Base-by-base conservation (phyloP, 371 early-diverging fungal genomes). In the Mortierella sp. region DNA sequence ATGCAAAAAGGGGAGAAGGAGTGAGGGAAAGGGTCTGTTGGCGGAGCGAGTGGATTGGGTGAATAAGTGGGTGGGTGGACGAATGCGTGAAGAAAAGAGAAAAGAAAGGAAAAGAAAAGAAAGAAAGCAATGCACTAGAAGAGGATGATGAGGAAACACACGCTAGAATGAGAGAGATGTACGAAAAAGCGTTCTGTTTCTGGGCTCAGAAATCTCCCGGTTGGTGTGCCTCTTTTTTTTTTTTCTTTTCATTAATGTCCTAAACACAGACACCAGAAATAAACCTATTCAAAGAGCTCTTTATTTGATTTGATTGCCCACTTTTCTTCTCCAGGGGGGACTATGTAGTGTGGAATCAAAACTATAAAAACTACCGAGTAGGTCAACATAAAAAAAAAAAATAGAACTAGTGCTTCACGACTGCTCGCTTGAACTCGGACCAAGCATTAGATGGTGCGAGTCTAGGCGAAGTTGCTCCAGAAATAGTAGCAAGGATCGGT, bases 361-460 rank as follows among this genome's bases (percentile, higher is more conserved):
- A 57, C 35, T 57, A 35, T 28, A 56, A 56, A 56, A 56, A 29
- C 1, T 1, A 15, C 19, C 19, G 31, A n/a, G 28, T 28, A 12
- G 9, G 22, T 1, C 17, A 47, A 19, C n/a, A 58, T 8, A 22
- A 55, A 55, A 28, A 17, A 37, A 12, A 28, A 29, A 22, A 15
- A 64, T 8, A 54, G 1, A 54, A 34, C 17, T 70, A 45, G 47
- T 76, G 78, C 49, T 78, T 78, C 13, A 72, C 79, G 3, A 78
- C 67, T 2, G 73, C 79, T 17, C 79, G 66, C 70, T 78, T 78
- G 60, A 78, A 78, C 34, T 78, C 79, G 2, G 73, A 69, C 79
- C 79, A 78, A 4, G 79, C 79, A 73, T 73, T 78, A 29, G 79
- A 73, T 13, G 79, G 79, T 4, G 57, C 64, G 32, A 78, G 66